phyloP scores from a whole-genome alignment of 257 asterid genomes.

The Nicotiana tomentosiformis region DNA sequence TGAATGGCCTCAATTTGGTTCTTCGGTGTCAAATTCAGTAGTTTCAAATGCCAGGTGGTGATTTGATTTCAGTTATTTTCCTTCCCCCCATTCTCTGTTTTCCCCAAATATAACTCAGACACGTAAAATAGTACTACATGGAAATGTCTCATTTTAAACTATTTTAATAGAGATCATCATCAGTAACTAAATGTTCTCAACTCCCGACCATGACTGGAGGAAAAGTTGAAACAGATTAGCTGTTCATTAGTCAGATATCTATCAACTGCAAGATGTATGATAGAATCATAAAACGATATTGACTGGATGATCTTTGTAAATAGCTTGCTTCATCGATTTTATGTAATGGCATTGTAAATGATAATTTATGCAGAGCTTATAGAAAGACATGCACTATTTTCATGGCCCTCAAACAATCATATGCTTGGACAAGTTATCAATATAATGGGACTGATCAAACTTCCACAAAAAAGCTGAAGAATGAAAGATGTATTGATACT shows the following conservation, averaged over 20 bases:
- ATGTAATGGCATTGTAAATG: background rate
- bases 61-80: background rate
- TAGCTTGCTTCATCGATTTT: background rate
- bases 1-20: background rate
- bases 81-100: background rate
- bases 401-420: background rate
- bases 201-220: background rate
- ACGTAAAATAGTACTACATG: background rate
- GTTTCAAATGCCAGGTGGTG: background rate
- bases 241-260: background rate
- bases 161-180: background rate
- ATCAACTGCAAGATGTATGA: background rate
- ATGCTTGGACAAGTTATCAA: background rate
- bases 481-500: background rate
- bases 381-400: background rate
- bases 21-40: background rate
- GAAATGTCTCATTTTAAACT: background rate
- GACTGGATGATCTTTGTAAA: background rate
- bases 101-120: background rate
- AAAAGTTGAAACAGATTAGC: background rate
- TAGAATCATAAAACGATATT: background rate
- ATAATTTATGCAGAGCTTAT: background rate
- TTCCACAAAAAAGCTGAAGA: background rate
- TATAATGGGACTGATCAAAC: conserved; percentile 4
- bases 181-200: background rate